These are phyloP conservation scores for Solanum dulcamara DNA, from an alignment of 257 asterid species.

Conservation along the genomic window DNA sequence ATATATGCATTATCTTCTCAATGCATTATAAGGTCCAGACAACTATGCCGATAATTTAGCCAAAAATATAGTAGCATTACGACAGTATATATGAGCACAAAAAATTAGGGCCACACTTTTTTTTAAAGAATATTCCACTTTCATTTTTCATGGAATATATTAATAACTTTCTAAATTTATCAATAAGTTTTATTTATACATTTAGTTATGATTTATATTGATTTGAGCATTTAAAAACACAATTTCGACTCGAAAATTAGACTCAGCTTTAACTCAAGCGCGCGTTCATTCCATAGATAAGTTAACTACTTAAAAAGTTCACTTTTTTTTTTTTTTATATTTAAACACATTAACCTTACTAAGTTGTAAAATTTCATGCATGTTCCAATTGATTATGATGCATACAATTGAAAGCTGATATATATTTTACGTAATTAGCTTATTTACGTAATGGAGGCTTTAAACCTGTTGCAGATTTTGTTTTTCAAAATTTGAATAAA, in stretches of 20 bases:
- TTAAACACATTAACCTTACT: background rate
- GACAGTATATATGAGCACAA: background rate
- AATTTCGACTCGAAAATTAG: background rate
- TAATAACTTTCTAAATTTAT: background rate
- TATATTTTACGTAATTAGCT: background rate
- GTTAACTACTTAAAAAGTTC: background rate
- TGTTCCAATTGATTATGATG: background rate
- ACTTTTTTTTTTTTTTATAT: background rate
- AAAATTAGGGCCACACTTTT: background rate
- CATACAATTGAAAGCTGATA: background rate
- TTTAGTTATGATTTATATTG: background rate
- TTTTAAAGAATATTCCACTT: background rate
- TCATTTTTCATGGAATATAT: background rate
- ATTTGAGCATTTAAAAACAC: background rate
- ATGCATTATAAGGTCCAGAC: background rate
- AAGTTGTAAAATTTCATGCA: background rate
- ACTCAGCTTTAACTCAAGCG: background rate
- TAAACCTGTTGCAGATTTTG: rapidly evolving
- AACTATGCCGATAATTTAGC: background rate
- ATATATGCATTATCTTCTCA: background rate
- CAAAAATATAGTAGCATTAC: background rate
- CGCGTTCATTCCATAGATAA: background rate
- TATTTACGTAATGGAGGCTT: background rate
- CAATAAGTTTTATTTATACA: background rate
- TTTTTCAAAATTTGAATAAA: background rate